Evolutionary conservation across 1,139 yeast genomes (phyloP).

Genomic region (Yamadazyma spencermartinsiae): DNA sequence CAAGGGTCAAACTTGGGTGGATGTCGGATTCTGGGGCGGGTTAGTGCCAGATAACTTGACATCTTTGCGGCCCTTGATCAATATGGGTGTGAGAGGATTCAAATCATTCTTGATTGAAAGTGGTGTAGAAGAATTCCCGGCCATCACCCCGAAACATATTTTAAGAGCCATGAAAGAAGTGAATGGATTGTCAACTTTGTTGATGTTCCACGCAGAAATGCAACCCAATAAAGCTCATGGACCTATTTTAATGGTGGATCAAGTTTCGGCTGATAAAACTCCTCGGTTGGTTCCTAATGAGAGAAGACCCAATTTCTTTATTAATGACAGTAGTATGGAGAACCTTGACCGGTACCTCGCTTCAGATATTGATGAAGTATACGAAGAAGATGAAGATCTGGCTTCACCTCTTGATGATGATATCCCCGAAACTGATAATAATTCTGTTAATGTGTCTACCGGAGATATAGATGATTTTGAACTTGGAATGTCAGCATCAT

Average conservation of each 20-base stretch:
- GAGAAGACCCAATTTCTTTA: conserved; percentile 19
- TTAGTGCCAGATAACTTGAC: conserved; percentile 73
- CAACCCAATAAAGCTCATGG: conserved; percentile 41
- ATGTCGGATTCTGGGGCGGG: conserved; percentile 97
- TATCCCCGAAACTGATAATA: conserved; percentile 8
- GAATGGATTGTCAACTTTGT: conserved; percentile 60
- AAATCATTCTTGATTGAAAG: conserved; percentile 89
- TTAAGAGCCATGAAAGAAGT: conserved; percentile 63
- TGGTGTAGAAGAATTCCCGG: conserved; percentile 94
- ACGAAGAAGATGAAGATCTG: conserved; percentile 5
- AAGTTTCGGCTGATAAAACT: conserved; percentile 19
- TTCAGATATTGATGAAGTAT: conserved; percentile 10
- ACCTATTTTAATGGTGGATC: conserved; percentile 22
- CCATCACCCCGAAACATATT: conserved; percentile 63
- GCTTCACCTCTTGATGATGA: conserved; percentile 5
- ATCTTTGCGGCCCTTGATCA: conserved; percentile 69
- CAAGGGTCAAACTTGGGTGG: conserved; percentile 82
- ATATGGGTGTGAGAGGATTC: conserved; percentile 88
- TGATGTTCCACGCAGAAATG: conserved; percentile 95
- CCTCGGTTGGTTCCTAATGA: conserved; percentile 26
- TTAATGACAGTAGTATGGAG: conserved; percentile 19
- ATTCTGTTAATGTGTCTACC: conserved; percentile 9
- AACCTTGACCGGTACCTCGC: conserved; percentile 2
- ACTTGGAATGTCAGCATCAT: conserved; percentile 49
- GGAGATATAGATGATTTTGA: conserved; percentile 35